phyloP scores from a whole-genome alignment of 495 filamentous ascomycete genomes.

The Halenospora varia region DNA sequence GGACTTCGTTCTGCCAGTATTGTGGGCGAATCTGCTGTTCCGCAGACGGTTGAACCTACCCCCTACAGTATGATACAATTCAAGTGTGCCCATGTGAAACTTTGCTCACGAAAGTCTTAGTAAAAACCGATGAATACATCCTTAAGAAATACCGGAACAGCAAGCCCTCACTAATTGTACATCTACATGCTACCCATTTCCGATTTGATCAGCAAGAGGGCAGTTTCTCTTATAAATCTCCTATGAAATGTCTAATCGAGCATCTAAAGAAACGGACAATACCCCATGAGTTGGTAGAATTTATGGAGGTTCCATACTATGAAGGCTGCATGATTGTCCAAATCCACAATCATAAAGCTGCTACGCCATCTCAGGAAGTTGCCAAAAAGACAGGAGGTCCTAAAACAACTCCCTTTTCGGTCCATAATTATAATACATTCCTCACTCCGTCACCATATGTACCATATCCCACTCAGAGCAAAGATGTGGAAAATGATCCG shows the following conservation, averaged over 20 bases:
- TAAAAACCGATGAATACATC: slow-evolving; percentile 70
- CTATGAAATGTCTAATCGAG: slow-evolving; percentile 80
- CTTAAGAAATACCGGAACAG: slow-evolving; percentile 74
- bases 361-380: slow-evolving; percentile 52
- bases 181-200: slow-evolving; percentile 81
- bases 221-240: slow-evolving; percentile 82
- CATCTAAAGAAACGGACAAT: slow-evolving; percentile 51
- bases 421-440: slow-evolving; percentile 86
- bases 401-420: slow-evolving; percentile 66
- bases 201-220: slow-evolving; percentile 94
- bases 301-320: slow-evolving; percentile 78
- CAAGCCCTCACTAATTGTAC: slow-evolving; percentile 78
- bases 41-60: slow-evolving; percentile 35
- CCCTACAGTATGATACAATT: slow-evolving; percentile 41
- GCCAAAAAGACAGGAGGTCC: slow-evolving; percentile 53
- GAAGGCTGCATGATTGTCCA: slow-evolving; percentile 95
- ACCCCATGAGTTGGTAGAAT: slow-evolving; percentile 50
- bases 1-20: slow-evolving; percentile 40
- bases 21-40: slow-evolving; percentile 32
- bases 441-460: slow-evolving; percentile 84
- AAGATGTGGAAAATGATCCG: slow-evolving; percentile 29
- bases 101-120: slow-evolving; percentile 30
- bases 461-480: slow-evolving; percentile 67
- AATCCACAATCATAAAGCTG: slow-evolving; percentile 77
- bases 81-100: slow-evolving; percentile 9